These are phyloP conservation scores for Rubus parviflorus DNA, from an alignment of 306 rosid species.

Conservation along the genomic window DNA sequence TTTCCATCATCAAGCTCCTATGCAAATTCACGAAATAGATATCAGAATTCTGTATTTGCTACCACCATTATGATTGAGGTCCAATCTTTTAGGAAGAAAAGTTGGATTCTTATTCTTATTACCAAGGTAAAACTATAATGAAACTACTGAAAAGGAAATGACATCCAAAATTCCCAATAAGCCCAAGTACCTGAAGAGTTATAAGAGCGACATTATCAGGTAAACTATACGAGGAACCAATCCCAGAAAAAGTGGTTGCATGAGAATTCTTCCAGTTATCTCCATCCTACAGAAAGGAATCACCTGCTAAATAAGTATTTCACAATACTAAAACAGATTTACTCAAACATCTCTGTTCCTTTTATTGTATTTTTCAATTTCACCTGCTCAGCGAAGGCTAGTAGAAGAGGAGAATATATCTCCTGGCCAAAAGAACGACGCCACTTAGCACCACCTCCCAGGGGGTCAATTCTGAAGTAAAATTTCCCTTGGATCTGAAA, in stretches of 20 bases:
- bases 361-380: background rate
- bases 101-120: background rate
- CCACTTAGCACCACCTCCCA: conserved; percentile 94
- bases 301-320: conserved; percentile 3
- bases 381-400: conserved; percentile 82
- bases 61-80: background rate
- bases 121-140: background rate
- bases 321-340: background rate
- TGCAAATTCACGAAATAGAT: background rate
- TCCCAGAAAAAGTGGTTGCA: conserved; percentile 35
- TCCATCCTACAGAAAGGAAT: conserved; percentile 41
- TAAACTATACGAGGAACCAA: conserved; percentile 45
- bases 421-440: conserved; percentile 92
- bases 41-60: background rate
- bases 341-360: background rate
- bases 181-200: conserved; percentile 42
- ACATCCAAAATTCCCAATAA: background rate
- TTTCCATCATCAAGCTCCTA: conserved; percentile 45
- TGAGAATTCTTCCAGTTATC: conserved; percentile 46
- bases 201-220: conserved; percentile 48
- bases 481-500: conserved; percentile 76
- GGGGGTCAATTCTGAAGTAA: conserved; percentile 76
- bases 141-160: background rate
- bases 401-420: conserved; percentile 80
- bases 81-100: background rate